These are phyloP conservation scores for Leptographium radiaticola DNA, from an alignment of 2,329 filamentous ascomycete genomes.

Conservation along the genomic window DNA sequence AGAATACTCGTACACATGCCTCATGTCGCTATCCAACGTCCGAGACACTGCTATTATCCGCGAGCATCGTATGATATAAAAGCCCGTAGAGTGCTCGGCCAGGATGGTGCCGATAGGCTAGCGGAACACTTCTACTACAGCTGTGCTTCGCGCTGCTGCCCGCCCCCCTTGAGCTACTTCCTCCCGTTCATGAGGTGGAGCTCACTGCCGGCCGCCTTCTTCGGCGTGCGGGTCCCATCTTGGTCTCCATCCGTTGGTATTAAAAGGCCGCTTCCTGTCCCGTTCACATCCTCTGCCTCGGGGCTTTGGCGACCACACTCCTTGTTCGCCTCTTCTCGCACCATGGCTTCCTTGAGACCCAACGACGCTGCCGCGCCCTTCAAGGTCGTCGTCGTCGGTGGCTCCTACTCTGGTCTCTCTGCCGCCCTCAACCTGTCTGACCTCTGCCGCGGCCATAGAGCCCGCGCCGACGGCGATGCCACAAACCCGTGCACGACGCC, in stretches of 20 bases:
- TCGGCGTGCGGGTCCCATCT: too few species aligned
- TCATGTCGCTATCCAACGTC: too few species aligned
- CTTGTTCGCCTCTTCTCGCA: neutral
- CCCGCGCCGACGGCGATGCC: slow-evolving; percentile 27
- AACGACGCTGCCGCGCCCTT: slow-evolving; percentile 20
- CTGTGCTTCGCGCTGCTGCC: neutral
- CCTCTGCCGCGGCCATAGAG: slow-evolving; percentile 40
- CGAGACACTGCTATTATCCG: too few species aligned
- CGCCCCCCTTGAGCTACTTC: neutral
- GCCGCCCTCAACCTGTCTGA: slow-evolving; percentile 55
- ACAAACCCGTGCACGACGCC: slow-evolving; percentile 6
- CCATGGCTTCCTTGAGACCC: slow-evolving; percentile 6
- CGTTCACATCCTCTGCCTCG: neutral
- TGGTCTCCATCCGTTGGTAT: too few species aligned
- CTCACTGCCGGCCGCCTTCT: too few species aligned
- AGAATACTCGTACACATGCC: neutral
- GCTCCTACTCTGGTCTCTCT: slow-evolving; percentile 59
- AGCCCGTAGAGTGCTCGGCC: too few species aligned
- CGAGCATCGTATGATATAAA: too few species aligned
- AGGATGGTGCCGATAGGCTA: too few species aligned
- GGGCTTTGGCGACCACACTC: neutral
- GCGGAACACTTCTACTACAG: neutral
- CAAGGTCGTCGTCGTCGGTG: slow-evolving; percentile 54
- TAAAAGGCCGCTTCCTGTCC: neutral
- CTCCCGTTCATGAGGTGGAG: neutral